Base-by-base conservation (phyloP, 2,329 filamentous ascomycete genomes). In the Ascosphaera pollenicola region DNA sequence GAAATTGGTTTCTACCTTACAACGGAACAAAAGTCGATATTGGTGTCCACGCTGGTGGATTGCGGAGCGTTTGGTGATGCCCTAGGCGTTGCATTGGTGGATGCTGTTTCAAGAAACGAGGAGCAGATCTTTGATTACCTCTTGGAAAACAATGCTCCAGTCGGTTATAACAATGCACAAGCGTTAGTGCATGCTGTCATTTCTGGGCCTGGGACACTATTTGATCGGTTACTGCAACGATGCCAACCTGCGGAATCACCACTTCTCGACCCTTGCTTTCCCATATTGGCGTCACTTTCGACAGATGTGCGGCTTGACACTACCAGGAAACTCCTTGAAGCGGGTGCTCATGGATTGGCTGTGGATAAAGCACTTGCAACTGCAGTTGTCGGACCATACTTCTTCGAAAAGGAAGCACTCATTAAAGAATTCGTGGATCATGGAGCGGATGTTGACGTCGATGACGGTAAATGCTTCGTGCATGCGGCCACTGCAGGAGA, bases 131-230 rank as follows among this genome's bases (percentile, higher is more conserved):
- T 47, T 10, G 43, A 45, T 17, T 40, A 48, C 21, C 36, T 51
- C 17, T 36, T 51, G 18, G 39, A 41, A 8, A 41, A 48, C 19
- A 42, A 45, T 16, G 50, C 46, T 18, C 49, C 48, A 1, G 45
- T 48, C 26, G 46, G 51, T 37, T 48, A 50, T 37, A 40, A 50
- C 35, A 43, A 45, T 36, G 48, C 45, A 8, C 36, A 44, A 24
- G 44, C 45, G 17, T 42, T 51, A 31, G 34, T 43, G 15, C 17
- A 42, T n/a, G 43, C 49, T 6, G 42, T 52, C 17, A 38, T 39
- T 4, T 42, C 41, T 1, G 40, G 34, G 4, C 41, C 38, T n/a
- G 34, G 41, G 3, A 36, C 36, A 13, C 40, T 43, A n/a, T 42
- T 45, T 37, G 43, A 42, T 32, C 30, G 30, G 17, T 40, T 44